Percentiles rank a stretch among this genome's conserved stretches.
phyloP scores from a whole-genome alignment of 805 yeast genomes.

The Starmerella vitae region DNA sequence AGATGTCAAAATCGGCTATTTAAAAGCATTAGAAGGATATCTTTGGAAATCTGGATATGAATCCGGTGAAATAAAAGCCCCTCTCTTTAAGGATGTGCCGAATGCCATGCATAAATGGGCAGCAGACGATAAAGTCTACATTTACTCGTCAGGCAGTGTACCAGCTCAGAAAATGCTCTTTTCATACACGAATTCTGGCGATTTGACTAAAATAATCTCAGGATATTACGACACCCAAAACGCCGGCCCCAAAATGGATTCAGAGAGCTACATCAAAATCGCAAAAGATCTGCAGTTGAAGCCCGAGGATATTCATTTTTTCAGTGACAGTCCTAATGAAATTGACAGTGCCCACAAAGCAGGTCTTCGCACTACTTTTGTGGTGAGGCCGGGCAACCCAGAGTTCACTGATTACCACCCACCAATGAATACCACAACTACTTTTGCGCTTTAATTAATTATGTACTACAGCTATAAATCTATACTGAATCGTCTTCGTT shows the following conservation, averaged over 20 bases:
- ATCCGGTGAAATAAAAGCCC: conserved; percentile 63
- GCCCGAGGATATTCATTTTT: conserved; percentile 37
- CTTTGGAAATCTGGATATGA: conserved; percentile 74
- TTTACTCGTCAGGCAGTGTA: conserved; percentile 83
- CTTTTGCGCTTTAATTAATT: background rate
- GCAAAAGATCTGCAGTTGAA: conserved; percentile 29
- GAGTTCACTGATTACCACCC: conserved; percentile 16
- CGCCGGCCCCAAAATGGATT: conserved; percentile 56
- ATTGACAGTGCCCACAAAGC: conserved; percentile 59
- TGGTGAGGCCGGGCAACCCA: conserved; percentile 61
- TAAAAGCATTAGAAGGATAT: conserved; percentile 70
- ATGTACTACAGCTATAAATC: background rate
- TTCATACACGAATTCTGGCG: conserved; percentile 37
- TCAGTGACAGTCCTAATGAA: conserved; percentile 71
- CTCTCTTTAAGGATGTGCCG: conserved; percentile 62
- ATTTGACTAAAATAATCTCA: conserved; percentile 35
- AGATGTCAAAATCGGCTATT: conserved; percentile 64
- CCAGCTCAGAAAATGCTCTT: conserved; percentile 75
- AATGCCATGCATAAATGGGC: conserved; percentile 37
- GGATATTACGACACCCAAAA: conserved; percentile 81
- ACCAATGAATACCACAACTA: conserved; percentile 4
- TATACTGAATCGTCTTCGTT: conserved; percentile 10
- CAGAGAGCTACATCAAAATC: conserved; percentile 47
- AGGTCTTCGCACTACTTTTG: conserved; percentile 47
- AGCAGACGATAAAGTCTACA: conserved; percentile 35